These are phyloP conservation scores for Hericium erinaceus DNA, from an alignment of 768 basidiomycete genomes.

Conservation along the genomic window DNA sequence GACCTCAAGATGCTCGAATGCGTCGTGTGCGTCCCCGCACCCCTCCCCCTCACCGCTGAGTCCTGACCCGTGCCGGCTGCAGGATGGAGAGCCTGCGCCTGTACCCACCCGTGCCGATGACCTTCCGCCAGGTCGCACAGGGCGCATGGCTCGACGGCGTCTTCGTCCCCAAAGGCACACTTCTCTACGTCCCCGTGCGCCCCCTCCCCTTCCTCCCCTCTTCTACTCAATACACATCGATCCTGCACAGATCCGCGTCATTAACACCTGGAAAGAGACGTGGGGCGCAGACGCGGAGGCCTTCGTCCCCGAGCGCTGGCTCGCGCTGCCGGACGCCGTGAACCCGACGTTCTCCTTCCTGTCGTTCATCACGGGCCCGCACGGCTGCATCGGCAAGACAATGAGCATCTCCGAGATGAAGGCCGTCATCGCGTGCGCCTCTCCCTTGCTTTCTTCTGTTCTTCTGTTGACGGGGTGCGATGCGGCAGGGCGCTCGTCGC, in stretches of 20 bases:
- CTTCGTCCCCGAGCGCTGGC: conserved; percentile 41
- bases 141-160: conserved; percentile 27
- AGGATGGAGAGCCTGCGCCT: conserved; percentile 16
- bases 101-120: conserved; percentile 15
- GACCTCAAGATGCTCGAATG: conserved; percentile 11
- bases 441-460: neutral
- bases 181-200: conserved; percentile 30
- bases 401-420: conserved; percentile 43
- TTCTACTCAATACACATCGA: no score
- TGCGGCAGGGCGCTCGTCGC: no score
- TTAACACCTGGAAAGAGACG: conserved; percentile 39
- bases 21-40: conserved; percentile 12
- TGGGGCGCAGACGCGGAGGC: conserved; percentile 46
- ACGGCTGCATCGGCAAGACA: conserved; percentile 38
- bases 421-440: conserved; percentile 23
- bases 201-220: neutral
- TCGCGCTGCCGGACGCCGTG: conserved; percentile 25
- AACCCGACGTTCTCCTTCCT: conserved; percentile 29
- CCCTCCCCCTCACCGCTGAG: neutral
- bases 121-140: conserved; percentile 10
- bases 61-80: neutral
- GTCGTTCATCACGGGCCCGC: conserved; percentile 37
- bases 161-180: conserved; percentile 33
- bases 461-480: neutral
- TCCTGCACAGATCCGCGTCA: conserved; percentile 31